These are phyloP conservation scores for Extremus antarcticus DNA, from an alignment of 495 filamentous ascomycete species.

Conservation along the genomic window DNA sequence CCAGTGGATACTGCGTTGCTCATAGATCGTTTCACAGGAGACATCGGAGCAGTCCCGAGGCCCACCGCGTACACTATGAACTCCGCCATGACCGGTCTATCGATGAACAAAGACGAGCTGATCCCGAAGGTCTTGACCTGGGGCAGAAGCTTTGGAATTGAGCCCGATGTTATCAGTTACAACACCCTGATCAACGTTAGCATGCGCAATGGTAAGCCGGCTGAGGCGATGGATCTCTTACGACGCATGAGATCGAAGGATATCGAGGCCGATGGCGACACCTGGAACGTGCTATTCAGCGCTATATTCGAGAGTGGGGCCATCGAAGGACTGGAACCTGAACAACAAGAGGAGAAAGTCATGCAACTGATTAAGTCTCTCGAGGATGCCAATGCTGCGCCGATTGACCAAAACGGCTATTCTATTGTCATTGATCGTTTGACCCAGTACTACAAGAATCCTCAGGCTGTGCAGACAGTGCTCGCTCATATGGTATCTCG, in stretches of 20 bases:
- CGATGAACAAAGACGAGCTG: constrained; percentile 30
- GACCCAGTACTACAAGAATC: constrained; percentile 36
- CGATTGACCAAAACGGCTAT: constrained; percentile 46
- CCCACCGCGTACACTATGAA: constrained; percentile 56
- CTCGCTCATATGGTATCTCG: constrained; percentile 46
- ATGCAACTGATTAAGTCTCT: constrained; percentile 41
- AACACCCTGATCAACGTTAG: constrained; percentile 53
- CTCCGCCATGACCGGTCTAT: constrained; percentile 43
- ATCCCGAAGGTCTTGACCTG: constrained; percentile 45
- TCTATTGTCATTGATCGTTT: constrained; percentile 53
- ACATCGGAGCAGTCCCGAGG: constrained; percentile 34
- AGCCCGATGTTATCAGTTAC: constrained; percentile 53
- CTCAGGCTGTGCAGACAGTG: constrained; percentile 44
- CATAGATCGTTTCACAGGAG: constrained; percentile 7
- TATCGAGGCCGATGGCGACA: constrained; percentile 40
- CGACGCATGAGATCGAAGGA: constrained; percentile 36
- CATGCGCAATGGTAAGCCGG: constrained; percentile 35
- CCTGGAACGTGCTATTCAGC: constrained; percentile 46
- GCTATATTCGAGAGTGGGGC: constrained; percentile 33
- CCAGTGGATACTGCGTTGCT: neutral
- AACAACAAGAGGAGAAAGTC: constrained; percentile 32
- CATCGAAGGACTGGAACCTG: constrained; percentile 17
- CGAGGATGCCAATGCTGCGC: constrained; percentile 28
- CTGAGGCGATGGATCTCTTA: constrained; percentile 35
- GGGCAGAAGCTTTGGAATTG: constrained; percentile 45